phyloP scores from a whole-genome alignment of 176 grass and related monocot genomes.

The Triticum timopheevii region DNA sequence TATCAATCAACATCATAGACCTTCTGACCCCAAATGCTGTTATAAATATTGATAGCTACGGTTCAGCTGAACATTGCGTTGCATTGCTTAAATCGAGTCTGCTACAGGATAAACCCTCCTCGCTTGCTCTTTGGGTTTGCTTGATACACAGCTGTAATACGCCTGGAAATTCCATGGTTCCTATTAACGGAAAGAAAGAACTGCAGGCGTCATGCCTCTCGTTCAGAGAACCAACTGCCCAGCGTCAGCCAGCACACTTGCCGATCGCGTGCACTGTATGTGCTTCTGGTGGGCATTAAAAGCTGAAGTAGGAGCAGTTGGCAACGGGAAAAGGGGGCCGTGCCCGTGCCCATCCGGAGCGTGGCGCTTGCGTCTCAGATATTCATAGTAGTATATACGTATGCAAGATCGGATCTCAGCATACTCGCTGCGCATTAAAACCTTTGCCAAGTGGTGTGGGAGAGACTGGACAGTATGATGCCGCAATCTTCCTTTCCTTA shows the following conservation, averaged over 20 bases:
- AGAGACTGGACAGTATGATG: no score
- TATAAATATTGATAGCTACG: background rate
- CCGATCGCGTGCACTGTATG: background rate
- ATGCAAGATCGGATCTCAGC: background rate
- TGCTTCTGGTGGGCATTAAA: background rate
- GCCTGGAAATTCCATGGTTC: background rate
- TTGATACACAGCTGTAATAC: background rate
- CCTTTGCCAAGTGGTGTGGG: background rate
- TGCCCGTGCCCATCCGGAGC: background rate
- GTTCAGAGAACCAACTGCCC: background rate
- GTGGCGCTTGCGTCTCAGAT: background rate
- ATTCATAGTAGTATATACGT: background rate
- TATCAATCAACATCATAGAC: background rate
- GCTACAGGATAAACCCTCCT: background rate
- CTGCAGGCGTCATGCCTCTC: background rate
- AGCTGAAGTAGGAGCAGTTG: background rate
- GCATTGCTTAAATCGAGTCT: background rate
- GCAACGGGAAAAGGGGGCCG: background rate
- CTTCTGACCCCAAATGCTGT: background rate
- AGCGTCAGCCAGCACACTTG: background rate
- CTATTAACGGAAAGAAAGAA: background rate
- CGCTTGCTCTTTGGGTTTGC: background rate
- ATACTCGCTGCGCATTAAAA: constrained; percentile 6
- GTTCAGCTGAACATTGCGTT: background rate
- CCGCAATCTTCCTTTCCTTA: background rate